These are phyloP conservation scores for Saccharomycopsis sp. DNA, from an alignment of 805 yeast species.

Conservation along the genomic window DNA sequence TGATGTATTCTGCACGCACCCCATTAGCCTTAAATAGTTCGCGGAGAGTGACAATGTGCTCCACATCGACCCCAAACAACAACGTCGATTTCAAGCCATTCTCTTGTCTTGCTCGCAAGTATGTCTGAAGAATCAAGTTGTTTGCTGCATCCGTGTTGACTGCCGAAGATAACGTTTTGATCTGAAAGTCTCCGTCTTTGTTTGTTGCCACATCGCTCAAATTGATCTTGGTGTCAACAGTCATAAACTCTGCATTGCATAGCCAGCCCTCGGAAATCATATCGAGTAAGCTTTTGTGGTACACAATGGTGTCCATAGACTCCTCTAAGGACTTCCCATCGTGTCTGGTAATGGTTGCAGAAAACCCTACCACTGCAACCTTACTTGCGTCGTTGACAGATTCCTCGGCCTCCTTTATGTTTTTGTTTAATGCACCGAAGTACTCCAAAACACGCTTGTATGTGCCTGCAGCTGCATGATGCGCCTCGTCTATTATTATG, in stretches of 20 bases:
- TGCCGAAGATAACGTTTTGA: conserved; percentile 42
- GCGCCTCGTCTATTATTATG: conserved; percentile 86
- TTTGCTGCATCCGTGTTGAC: conserved; percentile 52
- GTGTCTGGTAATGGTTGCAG: conserved; percentile 80
- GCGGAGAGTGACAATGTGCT: conserved; percentile 54
- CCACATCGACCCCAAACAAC: conserved; percentile 69
- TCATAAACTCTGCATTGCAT: conserved; percentile 59
- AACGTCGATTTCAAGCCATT: conserved; percentile 52
- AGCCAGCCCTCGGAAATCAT: conserved; percentile 67
- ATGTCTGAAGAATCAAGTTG: conserved; percentile 47
- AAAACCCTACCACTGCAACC: conserved; percentile 69
- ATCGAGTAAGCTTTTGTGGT: conserved; percentile 53
- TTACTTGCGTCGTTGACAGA: conserved; percentile 29
- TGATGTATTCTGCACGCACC: conserved; percentile 62
- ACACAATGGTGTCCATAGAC: conserved; percentile 69
- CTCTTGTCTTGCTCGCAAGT: conserved; percentile 38
- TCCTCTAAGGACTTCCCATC: conserved; percentile 55
- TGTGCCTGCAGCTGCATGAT: conserved; percentile 73
- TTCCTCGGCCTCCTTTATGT: background rate
- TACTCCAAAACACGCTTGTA: conserved; percentile 53
- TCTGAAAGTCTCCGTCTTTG: conserved; percentile 46
- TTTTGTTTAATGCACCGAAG: conserved; percentile 39
- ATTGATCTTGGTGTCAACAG: conserved; percentile 37
- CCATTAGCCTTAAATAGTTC: conserved; percentile 50
- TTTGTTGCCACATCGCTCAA: conserved; percentile 13